Percentiles rank a stretch among this genome's conserved stretches.
phyloP scores from a whole-genome alignment of 2,329 filamentous ascomycete genomes.

The Phaeosphaeriaceae sp. region DNA sequence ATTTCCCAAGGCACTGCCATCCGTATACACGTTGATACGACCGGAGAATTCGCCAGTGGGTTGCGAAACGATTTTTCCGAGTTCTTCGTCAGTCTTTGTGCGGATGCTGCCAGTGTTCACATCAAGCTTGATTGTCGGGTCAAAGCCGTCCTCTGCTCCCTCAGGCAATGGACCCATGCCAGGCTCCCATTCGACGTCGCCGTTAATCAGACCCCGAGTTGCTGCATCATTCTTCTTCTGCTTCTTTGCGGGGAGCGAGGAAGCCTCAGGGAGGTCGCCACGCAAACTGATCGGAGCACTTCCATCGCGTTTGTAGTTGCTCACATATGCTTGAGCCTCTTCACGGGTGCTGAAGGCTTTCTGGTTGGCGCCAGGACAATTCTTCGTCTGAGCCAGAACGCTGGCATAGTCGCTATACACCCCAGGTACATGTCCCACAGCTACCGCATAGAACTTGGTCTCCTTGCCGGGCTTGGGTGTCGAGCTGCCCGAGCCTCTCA shows the following conservation, averaged over 20 bases:
- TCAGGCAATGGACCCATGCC: conserved; percentile 63
- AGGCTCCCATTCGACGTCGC: conserved; percentile 47
- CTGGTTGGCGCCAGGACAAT: conserved; percentile 70
- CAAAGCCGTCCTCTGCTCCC: conserved; percentile 67
- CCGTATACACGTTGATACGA: conserved; percentile 68
- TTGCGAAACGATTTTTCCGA: conserved; percentile 55
- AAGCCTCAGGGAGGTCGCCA: conserved; percentile 35
- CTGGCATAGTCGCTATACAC: conserved; percentile 73
- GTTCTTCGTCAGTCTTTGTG: conserved; percentile 61
- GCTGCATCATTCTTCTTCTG: conserved; percentile 42
- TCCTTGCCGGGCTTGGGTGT: conserved; percentile 51
- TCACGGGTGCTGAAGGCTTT: conserved; percentile 57
- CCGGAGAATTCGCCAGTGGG: conserved; percentile 53
- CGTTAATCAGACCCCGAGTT: conserved; percentile 13
- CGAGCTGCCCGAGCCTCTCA: conserved; percentile 63
- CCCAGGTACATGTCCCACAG: conserved; percentile 63
- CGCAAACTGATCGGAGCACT: conserved; percentile 35
- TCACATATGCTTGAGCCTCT: conserved; percentile 81
- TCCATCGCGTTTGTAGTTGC: conserved; percentile 34
- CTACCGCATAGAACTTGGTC: conserved; percentile 67
- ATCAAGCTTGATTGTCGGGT: conserved; percentile 64
- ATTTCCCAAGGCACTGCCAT: conserved; percentile 68
- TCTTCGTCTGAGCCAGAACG: conserved; percentile 75
- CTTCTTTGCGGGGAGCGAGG: conserved; percentile 43
- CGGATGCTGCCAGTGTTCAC: conserved; percentile 61